Evolutionary conservation across 441 rosid genomes (phyloP).

Genomic region (Erodium moschatum): DNA sequence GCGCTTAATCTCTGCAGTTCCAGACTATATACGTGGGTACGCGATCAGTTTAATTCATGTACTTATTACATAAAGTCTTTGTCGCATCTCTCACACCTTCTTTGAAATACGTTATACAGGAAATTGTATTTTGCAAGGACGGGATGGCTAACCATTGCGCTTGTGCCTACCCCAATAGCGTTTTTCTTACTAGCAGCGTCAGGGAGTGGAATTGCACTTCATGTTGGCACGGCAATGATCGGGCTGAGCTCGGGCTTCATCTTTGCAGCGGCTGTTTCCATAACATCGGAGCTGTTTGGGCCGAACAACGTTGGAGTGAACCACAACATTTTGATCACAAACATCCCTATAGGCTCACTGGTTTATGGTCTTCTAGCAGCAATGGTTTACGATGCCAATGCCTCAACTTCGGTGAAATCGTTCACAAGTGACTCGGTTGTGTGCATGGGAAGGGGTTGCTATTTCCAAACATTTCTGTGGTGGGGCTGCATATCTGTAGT

Average conservation of each 20-base stretch:
- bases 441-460: conserved; percentile 78
- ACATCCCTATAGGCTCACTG: conserved; percentile 78
- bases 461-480: conserved; percentile 66
- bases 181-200: conserved; percentile 61
- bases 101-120: conserved; percentile 29
- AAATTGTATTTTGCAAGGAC: conserved; percentile 83
- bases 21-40: conserved; percentile 74
- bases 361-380: conserved; percentile 77
- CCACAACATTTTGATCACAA: conserved; percentile 86
- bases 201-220: conserved; percentile 39
- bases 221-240: conserved; percentile 54
- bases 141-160: conserved; percentile 74
- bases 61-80: too few relatives aligned
- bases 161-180: conserved; percentile 76
- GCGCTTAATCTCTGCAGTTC: conserved; percentile 75
- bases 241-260: conserved; percentile 89
- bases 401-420: conserved; percentile 14
- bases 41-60: conserved; percentile 14
- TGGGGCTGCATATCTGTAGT: conserved; percentile 77
- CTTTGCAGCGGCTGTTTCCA: conserved; percentile 87
- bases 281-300: conserved; percentile 86
- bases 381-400: conserved; percentile 61
- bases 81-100: too few relatives aligned
- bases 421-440: conserved; percentile 37
- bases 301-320: conserved; percentile 82